phyloP scores from a whole-genome alignment of 1,284 basidiomycete species.

The Lignosus rhinocerotis region DNA sequence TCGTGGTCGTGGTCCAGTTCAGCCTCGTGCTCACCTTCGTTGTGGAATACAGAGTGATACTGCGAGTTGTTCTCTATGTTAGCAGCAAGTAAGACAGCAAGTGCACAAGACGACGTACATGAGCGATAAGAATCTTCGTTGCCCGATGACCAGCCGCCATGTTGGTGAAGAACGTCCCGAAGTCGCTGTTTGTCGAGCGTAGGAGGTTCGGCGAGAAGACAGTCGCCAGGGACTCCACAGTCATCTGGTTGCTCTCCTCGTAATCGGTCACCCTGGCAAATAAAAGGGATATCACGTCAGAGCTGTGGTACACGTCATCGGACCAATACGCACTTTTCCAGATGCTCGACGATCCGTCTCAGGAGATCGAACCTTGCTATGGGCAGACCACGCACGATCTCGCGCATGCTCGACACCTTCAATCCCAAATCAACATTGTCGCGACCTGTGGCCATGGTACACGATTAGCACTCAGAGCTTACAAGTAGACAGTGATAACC shows the following conservation, averaged over 20 bases:
- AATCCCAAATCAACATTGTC: constrained; percentile 49
- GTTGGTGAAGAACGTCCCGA: constrained; percentile 72
- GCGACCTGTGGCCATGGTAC: constrained; percentile 8
- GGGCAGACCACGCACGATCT: constrained; percentile 68
- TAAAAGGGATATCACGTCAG: not conserved
- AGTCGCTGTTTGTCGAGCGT: constrained; percentile 70
- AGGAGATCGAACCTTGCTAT: constrained; percentile 73
- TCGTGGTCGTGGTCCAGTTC: constrained; percentile 42
- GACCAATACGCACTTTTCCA: constrained; percentile 61
- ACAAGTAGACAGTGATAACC: not conserved
- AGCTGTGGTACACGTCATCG: not conserved
- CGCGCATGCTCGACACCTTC: constrained; percentile 62
- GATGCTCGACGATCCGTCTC: constrained; percentile 74
- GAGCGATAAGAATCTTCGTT: constrained; percentile 76
- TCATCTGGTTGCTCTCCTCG: constrained; percentile 87
- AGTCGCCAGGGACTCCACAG: constrained; percentile 76
- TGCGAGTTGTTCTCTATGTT: constrained; percentile 15
- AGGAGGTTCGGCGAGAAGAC: constrained; percentile 81
- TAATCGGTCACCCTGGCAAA: constrained; percentile 71
- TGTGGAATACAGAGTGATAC: constrained; percentile 54
- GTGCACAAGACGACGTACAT: constrained; percentile 47
- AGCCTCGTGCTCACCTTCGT: constrained; percentile 43
- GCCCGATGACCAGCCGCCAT: constrained; percentile 76
- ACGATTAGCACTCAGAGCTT: not conserved
- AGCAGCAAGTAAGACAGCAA: not conserved